Conservation (phyloP, 1,139 yeast genomes). For the Candida sanyaensis region DNA sequence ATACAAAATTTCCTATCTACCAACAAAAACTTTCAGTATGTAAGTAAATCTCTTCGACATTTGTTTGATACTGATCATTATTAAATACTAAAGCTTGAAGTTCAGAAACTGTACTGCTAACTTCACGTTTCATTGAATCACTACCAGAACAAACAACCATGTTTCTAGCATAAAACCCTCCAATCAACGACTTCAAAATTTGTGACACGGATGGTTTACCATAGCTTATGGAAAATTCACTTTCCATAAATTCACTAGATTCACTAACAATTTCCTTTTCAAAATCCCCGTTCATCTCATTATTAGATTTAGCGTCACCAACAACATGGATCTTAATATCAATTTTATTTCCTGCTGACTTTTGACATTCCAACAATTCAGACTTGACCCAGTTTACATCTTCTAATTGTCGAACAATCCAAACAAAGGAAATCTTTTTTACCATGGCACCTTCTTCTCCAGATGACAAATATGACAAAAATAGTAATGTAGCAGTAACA, state of each 20-base stretch:
- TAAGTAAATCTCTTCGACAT: slow-evolving; percentile 52
- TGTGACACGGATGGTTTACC: slow-evolving; percentile 36
- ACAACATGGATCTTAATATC: slow-evolving; percentile 30
- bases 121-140: slow-evolving; percentile 42
- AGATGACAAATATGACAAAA: slow-evolving; percentile 28
- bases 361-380: slow-evolving; percentile 36
- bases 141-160: slow-evolving; percentile 57
- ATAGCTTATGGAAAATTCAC: slow-evolving; percentile 20
- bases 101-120: slow-evolving; percentile 44
- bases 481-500: slow-evolving; percentile 55
- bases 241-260: slow-evolving; percentile 2
- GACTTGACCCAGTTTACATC: slow-evolving; percentile 48
- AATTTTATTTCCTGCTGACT: slow-evolving; percentile 24
- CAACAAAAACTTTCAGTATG: slow-evolving; percentile 65
- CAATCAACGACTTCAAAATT: slow-evolving; percentile 20
- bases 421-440: slow-evolving; percentile 42
- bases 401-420: slow-evolving; percentile 45
- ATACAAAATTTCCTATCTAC: slow-evolving; percentile 23
- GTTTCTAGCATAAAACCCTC: slow-evolving; percentile 36
- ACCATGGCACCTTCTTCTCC: slow-evolving; percentile 17
- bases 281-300: slow-evolving; percentile 3
- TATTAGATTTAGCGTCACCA: slow-evolving; percentile 7
- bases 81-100: slow-evolving; percentile 36
- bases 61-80: slow-evolving; percentile 23
- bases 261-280: slow-evolving; percentile 17